Conservation (phyloP, 2,329 filamentous ascomycete genomes). For the Pyrenochaeta sp. region DNA sequence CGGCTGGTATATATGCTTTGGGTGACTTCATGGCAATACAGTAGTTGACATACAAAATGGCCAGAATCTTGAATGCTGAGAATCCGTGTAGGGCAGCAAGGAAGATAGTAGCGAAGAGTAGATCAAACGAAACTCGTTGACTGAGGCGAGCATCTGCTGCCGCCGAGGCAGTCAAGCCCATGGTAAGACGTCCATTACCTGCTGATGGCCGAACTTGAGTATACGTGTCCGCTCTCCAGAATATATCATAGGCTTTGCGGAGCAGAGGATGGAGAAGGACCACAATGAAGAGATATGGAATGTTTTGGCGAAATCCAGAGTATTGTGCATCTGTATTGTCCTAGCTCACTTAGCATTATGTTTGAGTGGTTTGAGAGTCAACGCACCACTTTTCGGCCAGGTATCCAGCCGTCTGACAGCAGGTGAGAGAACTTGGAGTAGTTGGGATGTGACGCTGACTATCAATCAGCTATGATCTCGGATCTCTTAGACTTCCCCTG, state of each 20-base stretch:
- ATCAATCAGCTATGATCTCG: constrained; percentile 12
- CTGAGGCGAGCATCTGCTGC: constrained; percentile 62
- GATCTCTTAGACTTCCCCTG: neutral
- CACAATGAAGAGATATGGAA: constrained; percentile 79
- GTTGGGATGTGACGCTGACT: constrained; percentile 76
- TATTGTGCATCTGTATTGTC: constrained; percentile 94
- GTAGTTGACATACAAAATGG: constrained; percentile 84
- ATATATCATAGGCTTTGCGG: constrained; percentile 72
- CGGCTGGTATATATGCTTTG: constrained; percentile 71
- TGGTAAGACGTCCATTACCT: constrained; percentile 42
- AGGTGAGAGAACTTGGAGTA: constrained; percentile 76
- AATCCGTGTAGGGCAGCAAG: constrained; percentile 82
- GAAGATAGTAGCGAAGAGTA: constrained; percentile 80
- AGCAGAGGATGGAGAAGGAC: constrained; percentile 80
- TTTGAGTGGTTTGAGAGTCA: neutral
- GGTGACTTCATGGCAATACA: constrained; percentile 76
- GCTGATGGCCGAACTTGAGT: constrained; percentile 51
- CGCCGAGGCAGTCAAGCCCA: constrained; percentile 55
- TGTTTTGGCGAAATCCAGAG: constrained; percentile 80
- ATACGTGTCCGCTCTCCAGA: constrained; percentile 54
- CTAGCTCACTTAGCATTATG: constrained; percentile 51
- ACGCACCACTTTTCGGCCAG: constrained; percentile 82
- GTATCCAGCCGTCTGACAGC: constrained; percentile 87
- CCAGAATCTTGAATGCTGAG: constrained; percentile 80
- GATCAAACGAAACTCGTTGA: constrained; percentile 82